Conservation (phyloP, 106 monocot species). For the Dioscorea zingiberensis region DNA sequence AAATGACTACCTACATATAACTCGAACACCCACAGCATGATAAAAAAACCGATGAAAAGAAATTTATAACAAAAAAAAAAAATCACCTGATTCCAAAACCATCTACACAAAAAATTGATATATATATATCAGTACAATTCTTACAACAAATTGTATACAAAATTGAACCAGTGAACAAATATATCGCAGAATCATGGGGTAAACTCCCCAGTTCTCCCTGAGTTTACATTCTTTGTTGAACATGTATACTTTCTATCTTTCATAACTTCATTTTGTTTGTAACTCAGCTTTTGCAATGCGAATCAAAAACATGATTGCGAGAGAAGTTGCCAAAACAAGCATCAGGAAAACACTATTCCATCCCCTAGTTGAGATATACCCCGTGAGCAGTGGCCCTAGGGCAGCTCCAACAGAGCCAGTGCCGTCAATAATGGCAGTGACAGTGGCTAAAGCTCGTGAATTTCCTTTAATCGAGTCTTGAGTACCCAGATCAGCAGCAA, state of each 20-base stretch:
- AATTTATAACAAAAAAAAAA: too few relatives aligned
- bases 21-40: too few relatives aligned
- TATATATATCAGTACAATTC: too few relatives aligned
- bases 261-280: too few relatives aligned
- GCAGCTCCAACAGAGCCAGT: conserved; percentile 95
- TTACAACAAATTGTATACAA: too few relatives aligned
- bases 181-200: too few relatives aligned
- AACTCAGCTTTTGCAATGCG: conserved; percentile 75
- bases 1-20: too few relatives aligned
- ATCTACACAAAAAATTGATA: too few relatives aligned
- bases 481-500: conserved; percentile 84
- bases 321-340: conserved; percentile 63
- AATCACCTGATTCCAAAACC: too few relatives aligned
- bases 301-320: conserved; percentile 65
- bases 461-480: conserved; percentile 56
- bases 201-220: too few relatives aligned
- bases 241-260: neutral
- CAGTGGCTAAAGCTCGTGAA: conserved; percentile 84
- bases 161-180: too few relatives aligned
- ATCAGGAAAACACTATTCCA: conserved; percentile 89
- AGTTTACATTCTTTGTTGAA: neutral
- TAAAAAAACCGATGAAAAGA: too few relatives aligned
- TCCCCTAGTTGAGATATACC: conserved; percentile 80
- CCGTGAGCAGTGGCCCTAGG: conserved; percentile 81
- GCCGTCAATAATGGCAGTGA: conserved; percentile 92